These are phyloP conservation scores for Priceomyces haplophilus DNA, from an alignment of 805 yeast genomes.

Conservation along the genomic window DNA sequence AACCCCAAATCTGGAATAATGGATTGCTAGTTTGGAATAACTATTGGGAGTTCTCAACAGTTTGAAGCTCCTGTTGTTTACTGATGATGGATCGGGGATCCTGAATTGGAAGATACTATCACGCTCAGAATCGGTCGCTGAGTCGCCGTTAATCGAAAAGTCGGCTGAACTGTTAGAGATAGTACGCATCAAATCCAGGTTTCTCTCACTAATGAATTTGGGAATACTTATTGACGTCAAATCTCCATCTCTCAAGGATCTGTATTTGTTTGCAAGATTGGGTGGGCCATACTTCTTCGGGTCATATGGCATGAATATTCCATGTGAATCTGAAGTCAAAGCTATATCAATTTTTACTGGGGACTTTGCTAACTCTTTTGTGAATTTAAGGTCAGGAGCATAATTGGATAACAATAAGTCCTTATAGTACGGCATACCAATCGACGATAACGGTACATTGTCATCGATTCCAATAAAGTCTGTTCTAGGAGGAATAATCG, in stretches of 20 bases:
- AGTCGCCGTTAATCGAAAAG: not conserved
- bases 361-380: slow-evolving; percentile 56
- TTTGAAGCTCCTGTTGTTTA: not conserved
- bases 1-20: slow-evolving; percentile 87
- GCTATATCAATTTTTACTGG: slow-evolving; percentile 53
- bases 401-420: slow-evolving; percentile 77
- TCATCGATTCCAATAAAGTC: slow-evolving; percentile 35
- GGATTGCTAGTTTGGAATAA: slow-evolving; percentile 68
- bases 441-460: slow-evolving; percentile 57
- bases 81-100: slow-evolving; percentile 5
- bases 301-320: slow-evolving; percentile 42
- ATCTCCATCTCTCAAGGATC: slow-evolving; percentile 26
- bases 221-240: slow-evolving; percentile 28
- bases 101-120: slow-evolving; percentile 16
- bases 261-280: slow-evolving; percentile 45
- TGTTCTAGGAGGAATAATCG: slow-evolving; percentile 29
- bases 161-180: not conserved
- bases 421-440: slow-evolving; percentile 87
- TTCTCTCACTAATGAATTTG: slow-evolving; percentile 58
- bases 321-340: slow-evolving; percentile 26
- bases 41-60: slow-evolving; percentile 57
- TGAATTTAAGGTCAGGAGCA: slow-evolving; percentile 63
- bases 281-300: slow-evolving; percentile 55
- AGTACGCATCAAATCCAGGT: not conserved
- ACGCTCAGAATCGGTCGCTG: slow-evolving; percentile 9